Evolutionary conservation across 169 alveolate genomes (phyloP).

Genomic region (Plasmodium gaboni): DNA sequence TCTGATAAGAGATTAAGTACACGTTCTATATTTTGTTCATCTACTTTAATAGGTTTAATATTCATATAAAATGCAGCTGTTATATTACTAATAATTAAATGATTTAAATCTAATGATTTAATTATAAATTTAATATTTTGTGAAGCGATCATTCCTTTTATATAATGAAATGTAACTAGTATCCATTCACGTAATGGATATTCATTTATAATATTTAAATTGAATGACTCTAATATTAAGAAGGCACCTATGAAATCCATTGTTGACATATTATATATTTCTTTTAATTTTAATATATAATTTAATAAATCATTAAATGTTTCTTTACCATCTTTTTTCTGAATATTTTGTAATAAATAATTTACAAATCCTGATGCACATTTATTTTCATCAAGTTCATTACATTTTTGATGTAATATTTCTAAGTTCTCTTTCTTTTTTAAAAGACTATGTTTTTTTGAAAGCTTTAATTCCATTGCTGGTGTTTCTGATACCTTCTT

Average conservation of each 20-base stretch:
- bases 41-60: conserved; percentile 37
- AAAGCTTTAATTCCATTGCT: conserved; percentile 29
- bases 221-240: conserved; percentile 49
- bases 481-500: conserved; percentile 42
- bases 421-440: conserved; percentile 14
- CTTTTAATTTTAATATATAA: conserved; percentile 50
- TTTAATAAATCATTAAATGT: conserved; percentile 55
- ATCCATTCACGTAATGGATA: conserved; percentile 70
- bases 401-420: conserved; percentile 12
- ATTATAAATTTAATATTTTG: conserved; percentile 33
- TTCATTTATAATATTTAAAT: conserved; percentile 28
- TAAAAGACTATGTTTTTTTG: conserved; percentile 16
- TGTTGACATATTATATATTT: conserved; percentile 48
- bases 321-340: conserved; percentile 49
- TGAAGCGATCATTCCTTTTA: conserved; percentile 43
- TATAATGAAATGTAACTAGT: conserved; percentile 61
- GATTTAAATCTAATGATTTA: conserved; percentile 38
- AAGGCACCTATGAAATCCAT: conserved; percentile 65
- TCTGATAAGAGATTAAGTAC: conserved; percentile 34
- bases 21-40: conserved; percentile 33
- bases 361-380: conserved; percentile 74
- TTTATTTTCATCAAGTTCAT: conserved; percentile 53
- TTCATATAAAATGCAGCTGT: conserved; percentile 71
- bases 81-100: conserved; percentile 28
- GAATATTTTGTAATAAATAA: conserved; percentile 52